A percentile compares a stretch with the other conserved stretches of the same genome.
phyloP scores from a whole-genome alignment of 352 stramenopile species.

The Blastocystis sp. region DNA sequence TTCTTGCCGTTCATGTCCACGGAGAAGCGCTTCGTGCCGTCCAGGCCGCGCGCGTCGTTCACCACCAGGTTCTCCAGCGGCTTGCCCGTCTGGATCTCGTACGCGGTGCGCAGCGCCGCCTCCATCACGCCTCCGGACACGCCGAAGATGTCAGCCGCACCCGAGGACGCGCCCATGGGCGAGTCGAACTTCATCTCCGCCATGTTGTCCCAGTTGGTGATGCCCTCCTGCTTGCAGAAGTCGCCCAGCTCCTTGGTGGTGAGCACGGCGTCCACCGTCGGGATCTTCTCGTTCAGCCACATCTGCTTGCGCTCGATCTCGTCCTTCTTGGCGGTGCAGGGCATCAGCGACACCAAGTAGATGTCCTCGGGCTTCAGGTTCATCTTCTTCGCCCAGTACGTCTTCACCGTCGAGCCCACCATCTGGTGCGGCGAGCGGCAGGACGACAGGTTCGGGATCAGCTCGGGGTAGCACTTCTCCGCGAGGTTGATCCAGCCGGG shows the following conservation, averaged over 20 bases:
- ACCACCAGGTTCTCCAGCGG: conserved; percentile 81
- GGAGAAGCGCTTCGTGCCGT: conserved; percentile 71
- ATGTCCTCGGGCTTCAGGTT: conserved; percentile 79
- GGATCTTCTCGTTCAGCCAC: conserved; percentile 76
- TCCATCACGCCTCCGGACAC: conserved; percentile 81
- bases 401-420: conserved; percentile 77
- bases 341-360: conserved; percentile 94
- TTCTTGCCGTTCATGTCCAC: conserved; percentile 74
- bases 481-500: conserved; percentile 95
- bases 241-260: conserved; percentile 82
- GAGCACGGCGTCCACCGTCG: conserved; percentile 93
- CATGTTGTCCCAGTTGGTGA: conserved; percentile 67
- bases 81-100: conserved; percentile 73
- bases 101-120: conserved; percentile 79
- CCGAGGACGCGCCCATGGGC: conserved; percentile 47
- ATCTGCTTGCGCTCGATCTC: conserved; percentile 80
- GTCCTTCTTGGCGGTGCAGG: conserved; percentile 98
- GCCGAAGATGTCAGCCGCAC: conserved; percentile 74
- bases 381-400: conserved; percentile 58
- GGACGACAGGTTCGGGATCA: conserved; percentile 91
- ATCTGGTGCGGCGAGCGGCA: conserved; percentile 94
- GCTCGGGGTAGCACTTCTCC: conserved; percentile 92
- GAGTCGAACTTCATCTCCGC: conserved; percentile 73
- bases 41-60: conserved; percentile 61
- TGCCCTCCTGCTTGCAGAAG: conserved; percentile 77